phyloP scores from a whole-genome alignment of 2,329 filamentous ascomycete species.

The Aspergillus persii region DNA sequence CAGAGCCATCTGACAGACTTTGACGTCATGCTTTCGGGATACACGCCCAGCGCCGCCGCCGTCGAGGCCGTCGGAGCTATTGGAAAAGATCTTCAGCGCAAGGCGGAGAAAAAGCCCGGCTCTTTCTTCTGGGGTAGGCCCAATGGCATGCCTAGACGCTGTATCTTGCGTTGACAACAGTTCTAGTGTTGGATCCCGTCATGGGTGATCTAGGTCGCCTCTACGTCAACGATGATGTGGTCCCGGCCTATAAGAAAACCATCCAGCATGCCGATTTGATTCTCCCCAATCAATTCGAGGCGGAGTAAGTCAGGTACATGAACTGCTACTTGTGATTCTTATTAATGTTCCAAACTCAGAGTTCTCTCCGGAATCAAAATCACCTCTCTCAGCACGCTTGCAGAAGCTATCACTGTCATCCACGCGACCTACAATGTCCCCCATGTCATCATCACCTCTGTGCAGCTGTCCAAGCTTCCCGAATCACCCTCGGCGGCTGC shows the following conservation, averaged over 20 bases:
- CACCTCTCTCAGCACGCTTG: constrained; percentile 68
- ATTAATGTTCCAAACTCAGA: constrained; percentile 44
- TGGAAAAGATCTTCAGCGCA: constrained; percentile 72
- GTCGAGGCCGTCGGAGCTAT: constrained; percentile 84
- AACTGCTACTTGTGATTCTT: not conserved
- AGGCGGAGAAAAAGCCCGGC: constrained; percentile 61
- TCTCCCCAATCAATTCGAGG: constrained; percentile 94
- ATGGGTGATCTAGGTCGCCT: constrained; percentile 95
- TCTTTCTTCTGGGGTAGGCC: constrained; percentile 80
- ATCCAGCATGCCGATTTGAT: constrained; percentile 84
- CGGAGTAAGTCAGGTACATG: constrained; percentile 64
- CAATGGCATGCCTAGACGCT: not conserved
- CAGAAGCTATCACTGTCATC: constrained; percentile 70
- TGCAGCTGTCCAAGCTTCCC: constrained; percentile 61
- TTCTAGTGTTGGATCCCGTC: constrained; percentile 80
- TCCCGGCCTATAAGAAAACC: constrained; percentile 82
- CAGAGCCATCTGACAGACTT: constrained; percentile 84
- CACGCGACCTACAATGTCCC: constrained; percentile 75
- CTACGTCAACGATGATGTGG: constrained; percentile 87
- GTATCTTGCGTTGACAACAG: constrained; percentile 3
- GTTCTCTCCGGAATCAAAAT: constrained; percentile 84
- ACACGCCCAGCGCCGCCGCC: constrained; percentile 82
- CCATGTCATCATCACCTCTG: constrained; percentile 89
- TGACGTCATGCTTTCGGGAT: constrained; percentile 91
- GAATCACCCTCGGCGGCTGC: constrained; percentile 39